phyloP scores from a whole-genome alignment of 2,329 filamentous ascomycete species.

The Aureobasidium uvarum region DNA sequence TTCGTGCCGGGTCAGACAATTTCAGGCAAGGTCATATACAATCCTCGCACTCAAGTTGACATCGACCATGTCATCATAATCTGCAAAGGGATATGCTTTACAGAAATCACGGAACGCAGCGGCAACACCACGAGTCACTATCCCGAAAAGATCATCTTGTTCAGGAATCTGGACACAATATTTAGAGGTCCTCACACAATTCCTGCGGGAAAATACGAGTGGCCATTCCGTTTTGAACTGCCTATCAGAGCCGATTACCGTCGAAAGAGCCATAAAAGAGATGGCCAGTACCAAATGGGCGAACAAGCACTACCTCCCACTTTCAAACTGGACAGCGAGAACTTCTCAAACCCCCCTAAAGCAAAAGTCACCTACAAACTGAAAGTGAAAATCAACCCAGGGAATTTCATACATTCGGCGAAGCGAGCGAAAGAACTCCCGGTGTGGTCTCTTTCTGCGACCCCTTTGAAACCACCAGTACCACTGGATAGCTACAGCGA shows the following conservation, averaged over 20 bases:
- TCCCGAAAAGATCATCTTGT: constrained; percentile 12
- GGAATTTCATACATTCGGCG: neutral
- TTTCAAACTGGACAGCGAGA: constrained; percentile 11
- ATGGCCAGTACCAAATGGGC: neutral
- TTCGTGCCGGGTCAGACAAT: constrained; percentile 13
- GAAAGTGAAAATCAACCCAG: constrained; percentile 22
- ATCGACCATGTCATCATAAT: constrained; percentile 8
- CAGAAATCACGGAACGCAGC: neutral
- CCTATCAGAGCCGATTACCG: neutral
- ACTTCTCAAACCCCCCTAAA: neutral
- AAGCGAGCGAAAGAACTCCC: neutral
- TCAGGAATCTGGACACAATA: neutral
- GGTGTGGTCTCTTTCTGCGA: neutral
- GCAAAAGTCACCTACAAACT: constrained; percentile 8
- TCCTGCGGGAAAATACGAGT: neutral
- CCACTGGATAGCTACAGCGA: neutral
- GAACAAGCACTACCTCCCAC: constrained; percentile 2
- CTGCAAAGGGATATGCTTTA: constrained; percentile 12
- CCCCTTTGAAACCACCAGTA: neutral
- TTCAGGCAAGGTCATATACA: constrained; percentile 16
- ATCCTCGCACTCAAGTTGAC: neutral
- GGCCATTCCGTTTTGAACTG: constrained; percentile 10
- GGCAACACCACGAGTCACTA: constrained; percentile 3
- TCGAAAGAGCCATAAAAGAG: neutral
- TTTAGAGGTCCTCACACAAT: constrained; percentile 18